phyloP scores from a whole-genome alignment of 371 early-diverging fungal species.

The Dichotomocladium elegans region DNA sequence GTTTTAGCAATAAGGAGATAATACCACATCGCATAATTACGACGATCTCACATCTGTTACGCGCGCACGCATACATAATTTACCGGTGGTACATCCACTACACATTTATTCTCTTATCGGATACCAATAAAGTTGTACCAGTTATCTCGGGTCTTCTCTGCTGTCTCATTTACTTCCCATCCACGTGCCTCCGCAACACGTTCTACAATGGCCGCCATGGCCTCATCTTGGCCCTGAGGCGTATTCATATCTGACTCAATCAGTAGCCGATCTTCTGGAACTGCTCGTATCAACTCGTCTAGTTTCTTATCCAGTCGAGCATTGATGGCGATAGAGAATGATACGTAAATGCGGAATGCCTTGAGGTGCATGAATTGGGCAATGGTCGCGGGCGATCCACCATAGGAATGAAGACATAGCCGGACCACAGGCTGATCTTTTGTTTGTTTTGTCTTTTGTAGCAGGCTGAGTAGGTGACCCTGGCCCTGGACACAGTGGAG shows the following conservation, averaged over 20 bases:
- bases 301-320: conserved; percentile 48
- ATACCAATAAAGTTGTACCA: conserved; percentile 56
- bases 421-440: conserved; percentile 18
- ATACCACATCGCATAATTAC: no score
- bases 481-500: conserved; percentile 85
- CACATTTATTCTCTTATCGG: background rate
- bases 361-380: conserved; percentile 55
- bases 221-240: conserved; percentile 46
- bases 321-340: conserved; percentile 63
- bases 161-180: conserved; percentile 61
- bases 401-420: conserved; percentile 84
- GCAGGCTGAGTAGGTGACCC: conserved; percentile 59
- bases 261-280: conserved; percentile 74
- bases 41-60: no score
- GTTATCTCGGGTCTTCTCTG: conserved; percentile 54
- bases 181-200: conserved; percentile 65
- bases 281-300: conserved; percentile 47
- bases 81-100: no score
- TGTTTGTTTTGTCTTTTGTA: conserved; percentile 21
- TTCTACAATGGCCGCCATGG: conserved; percentile 54
- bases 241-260: conserved; percentile 82
- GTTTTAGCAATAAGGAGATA: no score
- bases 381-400: conserved; percentile 74
- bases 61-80: no score
- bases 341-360: conserved; percentile 49